These are phyloP conservation scores for Zancudomyces culisetae DNA, from an alignment of 371 early-diverging fungal species.

Conservation along the genomic window DNA sequence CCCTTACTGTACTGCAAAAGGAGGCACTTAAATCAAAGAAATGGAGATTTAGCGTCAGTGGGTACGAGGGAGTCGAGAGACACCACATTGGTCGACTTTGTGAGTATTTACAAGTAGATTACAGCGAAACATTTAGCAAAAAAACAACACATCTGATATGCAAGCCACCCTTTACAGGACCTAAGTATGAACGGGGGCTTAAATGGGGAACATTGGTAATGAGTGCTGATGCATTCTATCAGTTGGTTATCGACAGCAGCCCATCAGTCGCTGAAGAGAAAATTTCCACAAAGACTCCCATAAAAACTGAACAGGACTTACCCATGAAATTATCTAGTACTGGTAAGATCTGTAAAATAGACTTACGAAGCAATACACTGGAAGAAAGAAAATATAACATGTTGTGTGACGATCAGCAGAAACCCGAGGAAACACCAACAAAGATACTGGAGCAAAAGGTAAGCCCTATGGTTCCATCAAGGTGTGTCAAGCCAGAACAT, in stretches of 20 bases:
- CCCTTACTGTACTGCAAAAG: conserved; percentile 1
- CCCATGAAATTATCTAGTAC: neutral
- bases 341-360: too few relatives aligned
- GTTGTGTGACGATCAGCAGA: too few relatives aligned
- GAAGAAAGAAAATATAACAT: too few relatives aligned
- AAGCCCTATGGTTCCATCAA: too few relatives aligned
- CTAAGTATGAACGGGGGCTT: conserved; percentile 20
- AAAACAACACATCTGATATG: conserved; percentile 19
- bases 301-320: neutral
- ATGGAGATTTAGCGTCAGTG: conserved; percentile 16
- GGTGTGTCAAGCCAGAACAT: too few relatives aligned
- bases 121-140: conserved; percentile 20
- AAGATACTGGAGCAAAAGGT: too few relatives aligned
- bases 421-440: too few relatives aligned
- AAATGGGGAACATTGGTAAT: conserved; percentile 19
- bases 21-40: neutral
- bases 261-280: too few relatives aligned
- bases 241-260: conserved; percentile 7
- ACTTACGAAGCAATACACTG: too few relatives aligned
- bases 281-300: too few relatives aligned
- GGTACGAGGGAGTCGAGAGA: conserved; percentile 22
- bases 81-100: conserved; percentile 22
- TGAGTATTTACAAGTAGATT: conserved; percentile 8
- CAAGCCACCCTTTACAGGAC: conserved; percentile 14
- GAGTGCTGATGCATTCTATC: conserved; percentile 15